Evolutionary conservation across 768 basidiomycete genomes (phyloP).

Genomic region (Leccinum fibrillosum): DNA sequence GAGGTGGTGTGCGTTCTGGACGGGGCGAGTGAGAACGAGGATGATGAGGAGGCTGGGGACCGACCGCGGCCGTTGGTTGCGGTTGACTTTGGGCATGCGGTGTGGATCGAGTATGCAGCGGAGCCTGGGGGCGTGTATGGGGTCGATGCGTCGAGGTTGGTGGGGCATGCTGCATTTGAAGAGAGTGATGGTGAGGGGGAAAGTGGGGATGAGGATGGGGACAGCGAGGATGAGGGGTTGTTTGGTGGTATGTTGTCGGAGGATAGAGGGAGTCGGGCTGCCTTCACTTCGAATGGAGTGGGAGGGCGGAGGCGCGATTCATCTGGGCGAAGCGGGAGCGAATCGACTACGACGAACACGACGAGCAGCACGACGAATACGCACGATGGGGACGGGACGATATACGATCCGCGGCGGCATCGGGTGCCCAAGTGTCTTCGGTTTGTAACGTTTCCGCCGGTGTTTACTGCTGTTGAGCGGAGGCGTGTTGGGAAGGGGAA

Average conservation of each 20-base stretch:
- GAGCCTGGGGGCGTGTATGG: conserved; percentile 28
- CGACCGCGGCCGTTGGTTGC: conserved; percentile 70
- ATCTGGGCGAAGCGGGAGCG: conserved; percentile 1
- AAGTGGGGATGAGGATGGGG: background rate
- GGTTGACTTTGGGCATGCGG: conserved; percentile 85
- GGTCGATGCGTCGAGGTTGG: conserved; percentile 28
- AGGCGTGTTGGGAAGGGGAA: conserved; percentile 4
- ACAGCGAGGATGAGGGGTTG: conserved; percentile 8
- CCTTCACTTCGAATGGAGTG: conserved; percentile 1
- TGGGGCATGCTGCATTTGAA: conserved; percentile 23
- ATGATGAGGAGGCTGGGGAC: conserved; percentile 36
- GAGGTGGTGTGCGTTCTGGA: conserved; percentile 69
- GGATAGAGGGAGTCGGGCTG: background rate
- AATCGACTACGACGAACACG: background rate
- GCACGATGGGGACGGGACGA: conserved; percentile 18
- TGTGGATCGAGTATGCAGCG: conserved; percentile 67
- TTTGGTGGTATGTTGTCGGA: conserved; percentile 11
- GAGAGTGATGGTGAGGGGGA: conserved; percentile 31
- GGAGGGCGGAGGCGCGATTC: background rate
- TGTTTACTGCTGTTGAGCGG: conserved; percentile 21
- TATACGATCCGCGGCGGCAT: conserved; percentile 25
- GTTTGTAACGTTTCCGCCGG: conserved; percentile 71
- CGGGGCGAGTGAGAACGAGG: conserved; percentile 26
- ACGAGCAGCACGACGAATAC: conserved; percentile 1
- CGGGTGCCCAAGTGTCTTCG: conserved; percentile 48